Percentiles rank a stretch among this genome's conserved stretches.
Conservation (phyloP, 225 moss, liverwort and hornwort species). For the Pseudisothecium myosuroides region DNA sequence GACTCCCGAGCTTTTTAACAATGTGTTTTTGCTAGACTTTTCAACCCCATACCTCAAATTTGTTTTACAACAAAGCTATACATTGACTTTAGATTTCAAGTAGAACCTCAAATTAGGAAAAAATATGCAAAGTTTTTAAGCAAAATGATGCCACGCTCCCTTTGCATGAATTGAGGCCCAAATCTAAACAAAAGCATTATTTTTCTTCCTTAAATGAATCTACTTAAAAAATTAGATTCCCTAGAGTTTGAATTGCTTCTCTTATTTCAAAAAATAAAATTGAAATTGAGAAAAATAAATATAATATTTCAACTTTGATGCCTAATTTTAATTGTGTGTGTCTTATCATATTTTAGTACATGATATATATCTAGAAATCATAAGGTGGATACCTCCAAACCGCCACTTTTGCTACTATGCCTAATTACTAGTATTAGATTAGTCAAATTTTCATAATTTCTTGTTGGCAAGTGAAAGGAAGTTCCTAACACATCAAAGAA, state of each 20-base stretch:
- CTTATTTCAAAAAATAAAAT: background rate
- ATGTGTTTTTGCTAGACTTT: background rate
- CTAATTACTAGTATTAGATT: no score
- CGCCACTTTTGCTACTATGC: accelerated
- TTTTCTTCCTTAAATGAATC: background rate
- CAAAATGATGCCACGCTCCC: background rate
- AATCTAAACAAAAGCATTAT: background rate
- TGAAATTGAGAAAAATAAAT: background rate
- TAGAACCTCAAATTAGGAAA: background rate
- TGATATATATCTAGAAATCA: background rate
- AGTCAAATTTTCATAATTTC: background rate
- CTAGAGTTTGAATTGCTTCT: background rate
- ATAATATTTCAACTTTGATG: background rate
- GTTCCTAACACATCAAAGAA: no score
- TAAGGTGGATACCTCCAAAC: accelerated
- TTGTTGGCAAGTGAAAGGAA: background rate
- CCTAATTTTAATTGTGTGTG: background rate
- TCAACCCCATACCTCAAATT: background rate
- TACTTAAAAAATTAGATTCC: background rate
- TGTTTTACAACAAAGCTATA: background rate
- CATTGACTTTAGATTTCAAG: background rate
- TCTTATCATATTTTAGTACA: background rate
- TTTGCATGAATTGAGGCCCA: background rate
- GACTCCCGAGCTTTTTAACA: background rate
- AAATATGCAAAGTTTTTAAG: no score